Percentiles rank a stretch among this genome's conserved stretches.
Conservation (phyloP, 257 asterid species). For the Nicotiana tabacum region DNA sequence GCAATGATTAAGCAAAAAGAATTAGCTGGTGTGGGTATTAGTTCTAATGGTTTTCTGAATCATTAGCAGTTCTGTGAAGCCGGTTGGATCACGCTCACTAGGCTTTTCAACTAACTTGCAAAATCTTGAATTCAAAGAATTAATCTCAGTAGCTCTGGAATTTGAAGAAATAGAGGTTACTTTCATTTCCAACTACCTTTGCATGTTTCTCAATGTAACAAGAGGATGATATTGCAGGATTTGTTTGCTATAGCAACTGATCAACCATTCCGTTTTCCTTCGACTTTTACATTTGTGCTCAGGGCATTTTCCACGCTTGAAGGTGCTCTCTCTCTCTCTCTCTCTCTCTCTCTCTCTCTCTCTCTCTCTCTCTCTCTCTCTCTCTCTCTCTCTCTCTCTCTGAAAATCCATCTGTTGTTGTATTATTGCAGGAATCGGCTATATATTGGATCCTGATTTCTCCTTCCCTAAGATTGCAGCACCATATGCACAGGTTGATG, state of each 20-base stretch:
- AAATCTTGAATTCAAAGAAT: neutral
- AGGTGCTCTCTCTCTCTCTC: conserved; percentile 50
- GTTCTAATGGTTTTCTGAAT: neutral
- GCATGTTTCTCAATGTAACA: neutral
- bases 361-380: neutral
- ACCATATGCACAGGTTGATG: conserved; percentile 82
- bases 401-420: neutral
- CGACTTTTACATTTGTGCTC: conserved; percentile 88
- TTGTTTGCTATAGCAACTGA: conserved; percentile 96
- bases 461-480: conserved; percentile 94
- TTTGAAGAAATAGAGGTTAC: neutral
- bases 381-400: no score
- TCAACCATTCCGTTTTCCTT: conserved; percentile 94
- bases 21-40: neutral
- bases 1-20: neutral
- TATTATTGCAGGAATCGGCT: conserved; percentile 69
- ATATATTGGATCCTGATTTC: conserved; percentile 72
- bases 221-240: conserved; percentile 53
- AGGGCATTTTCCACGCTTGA: conserved; percentile 97
- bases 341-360: neutral
- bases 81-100: neutral
- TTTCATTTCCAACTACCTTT: neutral
- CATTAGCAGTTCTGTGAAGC: neutral
- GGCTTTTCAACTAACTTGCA: neutral
- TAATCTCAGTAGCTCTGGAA: neutral